Evolutionary conservation across 768 basidiomycete species (phyloP), one percentile per base, ranked within the genome.

Genomic region (Auricularia cornea): DNA sequence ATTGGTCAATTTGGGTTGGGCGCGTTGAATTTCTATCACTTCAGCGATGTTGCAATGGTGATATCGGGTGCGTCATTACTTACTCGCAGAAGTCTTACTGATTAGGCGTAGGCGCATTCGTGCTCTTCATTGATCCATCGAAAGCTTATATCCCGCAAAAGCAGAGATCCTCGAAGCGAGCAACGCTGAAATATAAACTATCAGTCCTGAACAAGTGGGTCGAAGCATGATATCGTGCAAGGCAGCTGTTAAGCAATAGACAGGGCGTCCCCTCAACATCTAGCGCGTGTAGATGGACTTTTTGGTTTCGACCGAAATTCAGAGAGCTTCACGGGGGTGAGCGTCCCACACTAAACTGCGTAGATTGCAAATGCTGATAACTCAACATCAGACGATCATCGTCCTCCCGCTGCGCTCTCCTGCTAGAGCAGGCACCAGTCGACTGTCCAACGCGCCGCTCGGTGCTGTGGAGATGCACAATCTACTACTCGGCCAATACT

Each of bases 1-100:
- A 83, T 83, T 41, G 83, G 83, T 0, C 77, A 78, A 61, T 84
- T 82, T 69, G 83, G 83, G 4, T 71, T 79, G 8, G 83, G 83
- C 6, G 79, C 79, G 16, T 71, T 84, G 3, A 78, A 81, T 0
- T 80, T 83, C 76, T 84, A 79, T 63, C 80, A 83, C 65, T 77
- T 83, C 60, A 77, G 79, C 0, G 82, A 83, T 70, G 82, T 76
- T 14, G 69, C 68, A 3, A 73, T 74, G 70, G 71, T 76, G 44
- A 64, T 77, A 3, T 76, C 76, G 0, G 44, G 44, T 48, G 20
- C 16, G 23, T 18, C 16, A 18, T 48, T 20, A 48, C 44, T 40
- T 40, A 48, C 23, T 8, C 11, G 44, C 44, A 14, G 20, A 20
- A 18, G 5, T 20, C 44, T 16, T 8, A 48, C 20, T 23, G 20